A percentile compares a stretch with the other conserved stretches of the same genome.
phyloP scores from a whole-genome alignment of 768 basidiomycete genomes.

The Collybia sordida region DNA sequence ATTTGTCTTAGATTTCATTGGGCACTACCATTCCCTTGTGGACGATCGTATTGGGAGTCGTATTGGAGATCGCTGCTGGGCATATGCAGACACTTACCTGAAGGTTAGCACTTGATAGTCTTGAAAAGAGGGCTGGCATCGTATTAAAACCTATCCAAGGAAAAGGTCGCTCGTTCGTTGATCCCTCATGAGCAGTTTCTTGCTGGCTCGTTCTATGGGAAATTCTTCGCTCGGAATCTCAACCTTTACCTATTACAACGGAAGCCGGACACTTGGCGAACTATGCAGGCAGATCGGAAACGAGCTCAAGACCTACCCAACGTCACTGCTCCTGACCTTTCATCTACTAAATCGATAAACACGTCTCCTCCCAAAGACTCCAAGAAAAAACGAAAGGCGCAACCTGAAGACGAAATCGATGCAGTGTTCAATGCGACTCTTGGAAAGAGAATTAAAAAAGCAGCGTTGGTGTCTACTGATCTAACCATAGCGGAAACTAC shows the following conservation, averaged over 20 bases:
- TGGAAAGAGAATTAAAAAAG: constrained; percentile 61
- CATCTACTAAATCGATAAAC: constrained; percentile 1
- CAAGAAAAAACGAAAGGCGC: constrained; percentile 44
- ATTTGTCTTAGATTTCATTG: constrained; percentile 74
- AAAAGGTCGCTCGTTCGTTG: constrained; percentile 87
- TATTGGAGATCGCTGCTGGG: constrained; percentile 91
- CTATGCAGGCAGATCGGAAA: constrained; percentile 54
- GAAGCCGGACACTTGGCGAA: constrained; percentile 83
- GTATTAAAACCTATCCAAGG: constrained; percentile 42
- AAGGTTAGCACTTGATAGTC: constrained; percentile 51
- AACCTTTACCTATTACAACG: constrained; percentile 78
- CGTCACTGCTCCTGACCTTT: neutral
- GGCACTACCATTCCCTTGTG: constrained; percentile 76
- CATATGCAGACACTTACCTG: constrained; percentile 86
- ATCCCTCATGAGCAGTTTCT: constrained; percentile 70
- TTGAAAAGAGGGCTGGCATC: neutral
- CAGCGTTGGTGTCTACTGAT: constrained; percentile 32
- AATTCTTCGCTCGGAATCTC: constrained; percentile 80
- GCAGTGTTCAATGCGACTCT: constrained; percentile 59
- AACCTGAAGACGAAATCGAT: constrained; percentile 70
- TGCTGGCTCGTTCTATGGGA: constrained; percentile 79
- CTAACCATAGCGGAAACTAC: neutral
- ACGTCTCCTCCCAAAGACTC: constrained; percentile 4
- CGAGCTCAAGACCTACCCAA: constrained; percentile 16
- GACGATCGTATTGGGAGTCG: constrained; percentile 91